phyloP scores from a whole-genome alignment of 108 stramenopile genomes.

The Skeletonema marinoi region DNA sequence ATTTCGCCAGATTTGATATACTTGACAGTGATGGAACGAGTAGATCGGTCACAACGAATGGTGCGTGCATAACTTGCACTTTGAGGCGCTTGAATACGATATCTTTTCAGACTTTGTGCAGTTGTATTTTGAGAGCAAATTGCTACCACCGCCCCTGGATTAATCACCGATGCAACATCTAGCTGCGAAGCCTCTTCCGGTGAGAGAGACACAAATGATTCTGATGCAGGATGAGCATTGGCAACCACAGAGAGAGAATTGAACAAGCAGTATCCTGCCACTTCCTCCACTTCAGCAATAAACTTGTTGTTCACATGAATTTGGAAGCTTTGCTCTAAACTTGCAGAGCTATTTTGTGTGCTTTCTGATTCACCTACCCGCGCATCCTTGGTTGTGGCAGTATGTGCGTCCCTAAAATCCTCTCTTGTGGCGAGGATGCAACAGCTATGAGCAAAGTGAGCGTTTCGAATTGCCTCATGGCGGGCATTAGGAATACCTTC shows the following conservation, averaged over 20 bases:
- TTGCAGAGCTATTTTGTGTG: slow-evolving; percentile 5
- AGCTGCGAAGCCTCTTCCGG: slow-evolving; percentile 34
- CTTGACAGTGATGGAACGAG: slow-evolving; percentile 45
- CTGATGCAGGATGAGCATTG: slow-evolving; percentile 59
- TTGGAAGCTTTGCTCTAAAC: slow-evolving; percentile 59
- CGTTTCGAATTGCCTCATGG: slow-evolving; percentile 69
- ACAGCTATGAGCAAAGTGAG: slow-evolving; percentile 62
- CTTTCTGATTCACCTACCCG: slow-evolving; percentile 3
- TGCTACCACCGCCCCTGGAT: slow-evolving; percentile 56
- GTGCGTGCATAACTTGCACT: slow-evolving; percentile 51
- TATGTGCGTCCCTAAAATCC: slow-evolving; percentile 55
- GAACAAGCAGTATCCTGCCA: slow-evolving; percentile 51
- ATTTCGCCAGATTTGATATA: slow-evolving; percentile 22
- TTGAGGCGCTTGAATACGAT: background rate
- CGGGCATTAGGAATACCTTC: slow-evolving; percentile 67
- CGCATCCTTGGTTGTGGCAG: slow-evolving; percentile 14
- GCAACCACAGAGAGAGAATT: slow-evolving; percentile 55
- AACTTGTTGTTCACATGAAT: slow-evolving; percentile 65
- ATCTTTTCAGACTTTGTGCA: slow-evolving; percentile 11
- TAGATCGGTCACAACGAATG: slow-evolving; percentile 45
- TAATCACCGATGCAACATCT: slow-evolving; percentile 57
- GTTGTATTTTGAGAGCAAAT: slow-evolving; percentile 27
- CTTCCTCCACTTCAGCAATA: slow-evolving; percentile 49
- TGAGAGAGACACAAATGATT: slow-evolving; percentile 57
- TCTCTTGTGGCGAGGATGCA: slow-evolving; percentile 49